These are phyloP conservation scores for Lactifluus subvellereus DNA, from an alignment of 768 basidiomycete species.

Conservation along the genomic window DNA sequence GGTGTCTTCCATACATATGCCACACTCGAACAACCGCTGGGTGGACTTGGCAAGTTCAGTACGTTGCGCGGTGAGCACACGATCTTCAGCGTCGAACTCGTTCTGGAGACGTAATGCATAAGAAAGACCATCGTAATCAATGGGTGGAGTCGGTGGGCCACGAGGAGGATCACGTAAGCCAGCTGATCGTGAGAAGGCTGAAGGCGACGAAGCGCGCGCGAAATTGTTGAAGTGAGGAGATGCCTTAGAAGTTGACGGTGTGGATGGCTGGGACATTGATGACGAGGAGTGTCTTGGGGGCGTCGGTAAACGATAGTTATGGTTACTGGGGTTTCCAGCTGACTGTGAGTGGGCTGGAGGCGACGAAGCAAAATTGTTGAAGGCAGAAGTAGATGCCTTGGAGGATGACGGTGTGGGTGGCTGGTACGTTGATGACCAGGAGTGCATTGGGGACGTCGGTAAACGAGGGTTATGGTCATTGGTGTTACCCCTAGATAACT, in stretches of 20 bases:
- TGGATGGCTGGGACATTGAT: not conserved
- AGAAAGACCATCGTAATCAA: slow-evolving; percentile 17
- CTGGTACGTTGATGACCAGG: not conserved
- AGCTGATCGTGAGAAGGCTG: not conserved
- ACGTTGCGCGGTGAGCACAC: no score
- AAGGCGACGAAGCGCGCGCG: not conserved
- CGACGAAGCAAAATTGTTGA: not conserved
- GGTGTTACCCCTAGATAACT: not conserved
- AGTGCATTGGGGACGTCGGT: not conserved
- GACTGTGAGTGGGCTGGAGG: no score
- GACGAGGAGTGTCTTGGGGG: not conserved
- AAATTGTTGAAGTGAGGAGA: not conserved
- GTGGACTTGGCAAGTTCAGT: no score
- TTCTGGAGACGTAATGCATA: no score
- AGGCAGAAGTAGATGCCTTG: not conserved
- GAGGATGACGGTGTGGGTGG: not conserved
- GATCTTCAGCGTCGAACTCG: no score
- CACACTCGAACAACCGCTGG: slow-evolving; percentile 40
- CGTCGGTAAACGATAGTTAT: not conserved
- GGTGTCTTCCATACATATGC: slow-evolving; percentile 49
- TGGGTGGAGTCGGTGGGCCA: not conserved
- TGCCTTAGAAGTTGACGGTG: not conserved
- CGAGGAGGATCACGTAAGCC: not conserved
- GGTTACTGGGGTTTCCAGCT: not conserved
- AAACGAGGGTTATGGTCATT: not conserved